Conservation (phyloP, 805 yeast species). For the Candida golubevii region DNA sequence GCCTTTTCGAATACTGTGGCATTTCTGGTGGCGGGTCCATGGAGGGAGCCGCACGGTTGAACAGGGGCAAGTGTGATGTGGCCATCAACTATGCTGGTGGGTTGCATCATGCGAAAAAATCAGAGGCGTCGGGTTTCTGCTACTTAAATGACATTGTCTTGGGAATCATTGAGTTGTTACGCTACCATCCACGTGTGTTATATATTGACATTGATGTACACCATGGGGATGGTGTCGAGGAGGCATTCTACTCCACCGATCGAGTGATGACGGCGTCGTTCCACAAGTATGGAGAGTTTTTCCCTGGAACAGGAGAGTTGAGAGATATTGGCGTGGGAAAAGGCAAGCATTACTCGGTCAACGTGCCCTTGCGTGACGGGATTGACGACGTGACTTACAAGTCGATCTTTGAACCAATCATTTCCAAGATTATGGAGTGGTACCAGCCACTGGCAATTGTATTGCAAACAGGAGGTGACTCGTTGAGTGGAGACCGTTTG, state of each 20-base stretch:
- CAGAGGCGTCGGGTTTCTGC: conserved; percentile 88
- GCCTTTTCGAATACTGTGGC: conserved; percentile 69
- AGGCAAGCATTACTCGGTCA: conserved; percentile 79
- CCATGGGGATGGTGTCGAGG: conserved; percentile 95
- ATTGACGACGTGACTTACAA: conserved; percentile 87
- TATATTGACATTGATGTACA: conserved; percentile 90
- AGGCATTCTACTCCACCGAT: conserved; percentile 88
- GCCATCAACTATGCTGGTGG: conserved; percentile 96
- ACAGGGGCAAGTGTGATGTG: conserved; percentile 79
- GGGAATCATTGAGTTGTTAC: conserved; percentile 71
- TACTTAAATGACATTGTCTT: conserved; percentile 86
- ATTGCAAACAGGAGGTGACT: conserved; percentile 98
- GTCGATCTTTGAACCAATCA: conserved; percentile 85
- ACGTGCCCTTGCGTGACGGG: conserved; percentile 87
- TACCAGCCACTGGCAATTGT: conserved; percentile 95
- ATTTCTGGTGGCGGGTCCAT: conserved; percentile 86
- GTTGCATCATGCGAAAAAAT: conserved; percentile 86
- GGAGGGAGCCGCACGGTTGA: conserved; percentile 83
- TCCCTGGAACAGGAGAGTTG: conserved; percentile 89
- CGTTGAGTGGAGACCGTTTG: conserved; percentile 89
- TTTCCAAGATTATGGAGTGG: conserved; percentile 71
- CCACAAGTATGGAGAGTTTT: conserved; percentile 89
- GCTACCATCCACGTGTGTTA: conserved; percentile 80
- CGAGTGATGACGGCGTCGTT: conserved; percentile 87
- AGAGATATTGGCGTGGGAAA: conserved; percentile 80